Evolutionary conservation across 257 asterid genomes (phyloP), one percentile per base, ranked within the genome.

Genomic region (Vinca minor): DNA sequence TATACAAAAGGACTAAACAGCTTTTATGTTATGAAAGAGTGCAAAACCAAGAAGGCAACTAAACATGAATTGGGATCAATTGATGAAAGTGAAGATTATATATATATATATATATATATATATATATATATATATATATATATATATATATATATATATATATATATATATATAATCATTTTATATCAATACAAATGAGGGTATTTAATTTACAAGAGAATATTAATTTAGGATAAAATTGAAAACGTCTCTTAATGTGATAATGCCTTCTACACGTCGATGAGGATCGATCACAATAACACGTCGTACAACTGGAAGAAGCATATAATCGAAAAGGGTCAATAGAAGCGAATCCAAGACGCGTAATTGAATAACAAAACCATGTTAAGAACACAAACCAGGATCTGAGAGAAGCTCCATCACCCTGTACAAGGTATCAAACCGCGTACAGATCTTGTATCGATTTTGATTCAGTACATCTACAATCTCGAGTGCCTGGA

Each of bases 391-490:
- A 28, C 49, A 71, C 77, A 42, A 23, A 87, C 95, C 88, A 77
- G 87, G 86, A 62, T 72, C 75, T 0, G 85, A 81, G 48, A 87
- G 79, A 70, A 83, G 81, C 78, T 87, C 87, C 92, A 84, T 84
- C 38, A 84, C 89, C 63, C 71, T 59, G 55, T 48, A 75, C 76
- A 87, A 66, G 68, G 87, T 69, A 74, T 84, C 92, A 38, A 78
- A 82, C 62, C 89, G 71, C 26, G 81, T 82, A 74, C 92, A 82
- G 12, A 84, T 84, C 58, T 71, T 77, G 72, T 70, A 83, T 18
- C 80, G 82, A 35, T 29, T 56, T 32, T 59, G 70, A 49, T 73
- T 72, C 57, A 73, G 58, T 70, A 53, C 83, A n/a, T 64, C 82
- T 3, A 60, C 48, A 23, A 77, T 59, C 72, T 81, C 83, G 71